These are phyloP conservation scores for Fusarium sp. DNA, from an alignment of 2,329 filamentous ascomycete species.

Conservation along the genomic window DNA sequence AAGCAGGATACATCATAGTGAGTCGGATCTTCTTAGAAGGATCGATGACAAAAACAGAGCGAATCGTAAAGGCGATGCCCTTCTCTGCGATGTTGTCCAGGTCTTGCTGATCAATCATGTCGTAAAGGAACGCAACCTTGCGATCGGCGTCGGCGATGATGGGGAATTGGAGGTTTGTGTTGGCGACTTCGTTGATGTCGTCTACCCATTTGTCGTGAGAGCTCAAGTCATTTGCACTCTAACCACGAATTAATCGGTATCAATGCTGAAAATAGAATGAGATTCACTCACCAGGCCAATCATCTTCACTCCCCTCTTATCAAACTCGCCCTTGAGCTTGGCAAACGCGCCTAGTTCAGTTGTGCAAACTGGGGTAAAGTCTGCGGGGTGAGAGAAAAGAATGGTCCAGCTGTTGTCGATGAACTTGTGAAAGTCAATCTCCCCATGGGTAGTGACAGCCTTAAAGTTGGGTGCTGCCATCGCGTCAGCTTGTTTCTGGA, in stretches of 20 bases:
- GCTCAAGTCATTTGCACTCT: conserved; percentile 10
- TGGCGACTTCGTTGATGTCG: conserved; percentile 14
- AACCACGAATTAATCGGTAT: fast-evolving
- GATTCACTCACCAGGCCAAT: not conserved
- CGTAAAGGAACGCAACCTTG: conserved; percentile 8
- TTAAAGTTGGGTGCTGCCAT: not conserved
- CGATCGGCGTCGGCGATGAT: conserved; percentile 19
- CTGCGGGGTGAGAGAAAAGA: conserved; percentile 1
- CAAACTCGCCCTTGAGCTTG: not conserved
- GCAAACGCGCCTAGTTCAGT: not conserved
- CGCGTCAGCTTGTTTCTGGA: fast-evolving
- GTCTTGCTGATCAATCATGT: conserved; percentile 77
- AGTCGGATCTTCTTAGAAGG: conserved; percentile 91
- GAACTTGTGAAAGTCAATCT: conserved; percentile 14
- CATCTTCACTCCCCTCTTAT: conserved; percentile 1
- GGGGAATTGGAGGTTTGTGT: conserved; percentile 17
- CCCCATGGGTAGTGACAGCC: not conserved
- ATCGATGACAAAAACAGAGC: conserved; percentile 93
- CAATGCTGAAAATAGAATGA: fast-evolving
- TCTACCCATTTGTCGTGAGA: conserved; percentile 18
- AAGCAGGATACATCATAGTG: conserved; percentile 91
- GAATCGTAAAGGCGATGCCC: conserved; percentile 90
- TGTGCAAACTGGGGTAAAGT: conserved; percentile 3
- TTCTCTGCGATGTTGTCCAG: conserved; percentile 81
- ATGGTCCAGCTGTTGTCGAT: not conserved